A percentile compares a stretch with the other conserved stretches of the same genome.
These are phyloP conservation scores for Naganishia vaughanmartiniae DNA, from an alignment of 768 basidiomycete species.

Conservation along the genomic window DNA sequence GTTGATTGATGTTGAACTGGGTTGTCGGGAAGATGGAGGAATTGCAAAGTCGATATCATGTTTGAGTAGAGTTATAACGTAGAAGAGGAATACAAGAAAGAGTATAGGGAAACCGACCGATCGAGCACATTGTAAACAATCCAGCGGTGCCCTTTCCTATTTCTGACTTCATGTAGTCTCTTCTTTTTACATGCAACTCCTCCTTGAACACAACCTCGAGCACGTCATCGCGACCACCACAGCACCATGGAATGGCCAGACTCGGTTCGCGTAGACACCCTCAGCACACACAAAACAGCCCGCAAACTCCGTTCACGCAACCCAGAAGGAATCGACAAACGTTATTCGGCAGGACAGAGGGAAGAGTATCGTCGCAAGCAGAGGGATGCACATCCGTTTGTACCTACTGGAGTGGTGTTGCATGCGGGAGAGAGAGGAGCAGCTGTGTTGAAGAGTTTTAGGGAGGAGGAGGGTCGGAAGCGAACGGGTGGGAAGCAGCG, in stretches of 20 bases:
- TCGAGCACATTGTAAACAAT: slow-evolving; percentile 17
- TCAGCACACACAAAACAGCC: neutral
- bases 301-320: neutral
- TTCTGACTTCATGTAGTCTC: neutral
- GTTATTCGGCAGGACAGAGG: neutral
- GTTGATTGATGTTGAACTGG: neutral
- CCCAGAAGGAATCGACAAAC: neutral
- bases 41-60: no score
- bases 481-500: neutral
- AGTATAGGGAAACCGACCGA: neutral
- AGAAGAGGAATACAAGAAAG: no score
- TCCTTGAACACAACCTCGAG: neutral
- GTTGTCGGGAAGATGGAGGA: neutral
- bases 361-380: neutral
- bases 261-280: slow-evolving; percentile 4
- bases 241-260: slow-evolving; percentile 21
- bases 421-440: slow-evolving; percentile 19
- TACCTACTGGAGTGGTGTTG: slow-evolving; percentile 20
- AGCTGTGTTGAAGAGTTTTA: neutral
- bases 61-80: neutral
- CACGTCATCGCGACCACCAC: neutral
- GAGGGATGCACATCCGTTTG: slow-evolving; percentile 8
- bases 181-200: neutral
- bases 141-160: neutral
- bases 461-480: neutral